Percentiles rank a stretch among this genome's conserved stretches.
Evolutionary conservation across 78 protist genomes (phyloP).

Genomic region (Dictyostelium purpureum): DNA sequence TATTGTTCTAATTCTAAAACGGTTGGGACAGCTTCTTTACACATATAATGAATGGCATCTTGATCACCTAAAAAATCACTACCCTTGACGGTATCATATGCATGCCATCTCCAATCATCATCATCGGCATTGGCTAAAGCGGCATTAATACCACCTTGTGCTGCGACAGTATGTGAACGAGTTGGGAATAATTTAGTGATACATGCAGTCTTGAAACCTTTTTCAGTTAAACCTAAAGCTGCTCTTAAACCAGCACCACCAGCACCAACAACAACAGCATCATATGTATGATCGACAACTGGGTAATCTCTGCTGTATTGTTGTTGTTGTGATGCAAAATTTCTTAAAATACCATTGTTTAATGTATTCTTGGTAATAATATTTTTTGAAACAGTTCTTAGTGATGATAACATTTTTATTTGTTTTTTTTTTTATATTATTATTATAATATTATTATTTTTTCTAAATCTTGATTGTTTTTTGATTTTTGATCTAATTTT

Average conservation of each 20-base stretch:
- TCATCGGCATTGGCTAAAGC: conserved; percentile 97
- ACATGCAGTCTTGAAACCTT: conserved; percentile 97
- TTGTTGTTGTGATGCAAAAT: background rate
- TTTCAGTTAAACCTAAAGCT: conserved; percentile 95
- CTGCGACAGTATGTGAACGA: conserved; percentile 99
- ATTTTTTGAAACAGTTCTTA: background rate
- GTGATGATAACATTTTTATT: conserved; percentile 4
- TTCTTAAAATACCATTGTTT: conserved; percentile 1
- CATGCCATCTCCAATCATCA: conserved; percentile 99
- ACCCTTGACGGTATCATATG: conserved; percentile 99
- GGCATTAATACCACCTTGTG: conserved; percentile 99
- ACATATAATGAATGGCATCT: conserved; percentile 99
- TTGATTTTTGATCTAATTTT: too few relatives aligned
- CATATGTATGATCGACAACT: conserved; percentile 97
- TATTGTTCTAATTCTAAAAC: conserved; percentile 98
- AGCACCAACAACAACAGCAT: conserved; percentile 99
- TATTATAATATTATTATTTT: too few relatives aligned
- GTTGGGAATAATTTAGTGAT: conserved; percentile 99
- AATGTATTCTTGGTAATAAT: background rate
- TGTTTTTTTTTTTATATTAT: background rate
- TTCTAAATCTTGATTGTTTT: too few relatives aligned
- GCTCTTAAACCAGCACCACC: conserved; percentile 99
- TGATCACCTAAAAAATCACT: conserved; percentile 94
- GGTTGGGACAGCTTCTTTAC: conserved; percentile 96
- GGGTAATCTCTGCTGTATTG: conserved; percentile 85